Evolutionary conservation across 805 yeast genomes (phyloP), one percentile per base, ranked within the genome.

Genomic region (Yamadazyma takamatsuzukensis): DNA sequence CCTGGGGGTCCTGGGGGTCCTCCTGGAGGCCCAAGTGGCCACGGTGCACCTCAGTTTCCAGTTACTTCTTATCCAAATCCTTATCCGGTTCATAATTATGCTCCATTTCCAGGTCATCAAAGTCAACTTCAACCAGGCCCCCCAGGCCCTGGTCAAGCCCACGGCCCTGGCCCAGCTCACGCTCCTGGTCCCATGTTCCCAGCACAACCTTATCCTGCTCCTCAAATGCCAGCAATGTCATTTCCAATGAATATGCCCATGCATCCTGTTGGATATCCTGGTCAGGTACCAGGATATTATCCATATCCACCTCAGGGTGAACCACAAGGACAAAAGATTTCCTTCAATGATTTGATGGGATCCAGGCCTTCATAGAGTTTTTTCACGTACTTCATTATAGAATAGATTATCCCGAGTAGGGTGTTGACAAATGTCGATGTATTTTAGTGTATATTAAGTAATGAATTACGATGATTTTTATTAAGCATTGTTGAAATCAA

Each of bases 331-430:
- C 69, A 63, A 32, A 59, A 55, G 47, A 65, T 66, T 33, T 51
- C 63, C 15, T 66, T 66, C 31, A 59, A 60, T 42, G 70, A 66
- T 18, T 56, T 66, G 43, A 48, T 64, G 35, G 56, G 64, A 17
- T 57, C 54, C 5, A 39, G 51, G n/a, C n/a, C n/a, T 19, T 52
- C 53, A 43, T 41, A 38, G 33, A 21, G 18, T 6, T 19, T 18
- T 18, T 15, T 8, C 15, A 24, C 9, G n/a, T 25, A 15, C 11
- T 11, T 18, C n/a, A 6, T 12, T n/a, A n/a, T n/a, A n/a, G n/a
- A n/a, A n/a, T n/a, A n/a, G n/a, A n/a, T n/a, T n/a, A n/a, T n/a
- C n/a, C n/a, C n/a, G n/a, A n/a, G n/a, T n/a, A n/a, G n/a, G n/a
- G n/a, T n/a, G n/a, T n/a, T n/a, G n/a, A n/a, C n/a, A n/a, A n/a